Evolutionary conservation across 352 stramenopile species (phyloP), one percentile per base, ranked within the genome.

Genomic region (Phytophthora sp.): DNA sequence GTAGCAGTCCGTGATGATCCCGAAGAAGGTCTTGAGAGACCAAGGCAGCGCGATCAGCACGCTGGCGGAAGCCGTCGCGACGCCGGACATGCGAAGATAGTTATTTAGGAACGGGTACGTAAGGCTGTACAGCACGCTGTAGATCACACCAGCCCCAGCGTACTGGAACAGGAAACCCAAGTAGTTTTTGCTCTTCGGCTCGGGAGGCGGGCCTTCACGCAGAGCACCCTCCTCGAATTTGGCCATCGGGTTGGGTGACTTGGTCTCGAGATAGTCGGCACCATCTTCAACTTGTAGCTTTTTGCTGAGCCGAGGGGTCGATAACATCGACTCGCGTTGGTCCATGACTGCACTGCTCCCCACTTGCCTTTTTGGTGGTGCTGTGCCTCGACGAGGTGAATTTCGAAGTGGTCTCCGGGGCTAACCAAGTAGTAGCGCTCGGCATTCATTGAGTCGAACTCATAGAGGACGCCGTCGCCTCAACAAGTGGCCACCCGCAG

Each of bases 1-100:
- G 58, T 92, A 85, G 66, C 86, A 96, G 53, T 96, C 89, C 17
- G 74, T 88, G 31, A 97, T 68, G 43, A 94, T 87, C 37, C 89
- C 88, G 65, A 91, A 87, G 38, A 94, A 79, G 10, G 92, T 80
- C 65, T 95, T 96, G 54, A 89, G 88, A 5, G 74, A 84, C 84
- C 84, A 96, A 11, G 82, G 83, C 0, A 96, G 64, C 41, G 75
- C 72, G 12, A 95, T 72, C 8, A 94, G 38, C 6, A 76, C 75
- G 8, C 38, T 66, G 8, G 72, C 73, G 0, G 81, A 84, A 1
- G 76, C 73, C 1, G 58, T 79, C 13, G 70, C 63, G 4, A 75
- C 62, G 9, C 75, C 74, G 5, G 67, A 72, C 64, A 87, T 84
- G 35, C 66, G 76, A 3, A 90, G 60, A 43, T 87, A 88, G 30